Conservation (phyloP, 139 green algal genomes). For the Yamagishiella unicocca region DNA sequence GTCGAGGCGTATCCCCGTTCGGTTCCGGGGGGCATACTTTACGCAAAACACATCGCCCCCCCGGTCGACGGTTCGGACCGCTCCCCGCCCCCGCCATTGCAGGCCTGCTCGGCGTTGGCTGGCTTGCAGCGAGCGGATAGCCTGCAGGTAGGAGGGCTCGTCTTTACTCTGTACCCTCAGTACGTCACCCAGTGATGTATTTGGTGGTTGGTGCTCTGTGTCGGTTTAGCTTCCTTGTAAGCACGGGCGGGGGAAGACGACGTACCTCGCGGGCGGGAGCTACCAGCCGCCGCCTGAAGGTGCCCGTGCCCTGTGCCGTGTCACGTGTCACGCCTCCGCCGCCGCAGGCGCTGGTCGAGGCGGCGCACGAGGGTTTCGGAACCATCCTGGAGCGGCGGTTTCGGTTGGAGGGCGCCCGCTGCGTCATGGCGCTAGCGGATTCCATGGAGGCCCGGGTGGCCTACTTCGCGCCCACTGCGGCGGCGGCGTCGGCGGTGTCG, state of each 20-base stretch:
- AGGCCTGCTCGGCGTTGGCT: not conserved
- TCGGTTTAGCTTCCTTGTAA: no score
- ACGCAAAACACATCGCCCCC: no score
- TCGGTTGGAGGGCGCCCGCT: slow-evolving; percentile 17
- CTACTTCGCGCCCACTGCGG: slow-evolving; percentile 8
- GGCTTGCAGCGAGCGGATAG: slow-evolving; percentile 27
- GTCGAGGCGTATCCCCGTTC: no score
- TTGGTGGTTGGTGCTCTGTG: no score
- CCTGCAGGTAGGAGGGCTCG: slow-evolving; percentile 19
- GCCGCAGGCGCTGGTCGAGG: slow-evolving; percentile 14
- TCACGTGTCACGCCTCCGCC: not conserved
- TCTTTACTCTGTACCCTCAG: no score
- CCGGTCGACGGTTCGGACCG: no score
- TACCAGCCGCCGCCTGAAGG: no score
- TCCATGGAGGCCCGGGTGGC: slow-evolving; percentile 31
- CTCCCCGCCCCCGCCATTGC: no score
- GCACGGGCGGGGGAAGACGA: no score
- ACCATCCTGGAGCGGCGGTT: slow-evolving; percentile 1
- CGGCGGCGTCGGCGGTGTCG: not conserved
- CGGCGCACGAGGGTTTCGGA: not conserved
- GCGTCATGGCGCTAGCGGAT: slow-evolving; percentile 34
- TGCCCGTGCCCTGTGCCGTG: not conserved
- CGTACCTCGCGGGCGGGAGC: no score
- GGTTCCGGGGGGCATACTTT: no score
- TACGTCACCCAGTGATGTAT: no score